Conservation (phyloP, 2,329 filamentous ascomycete species). For the Alternaria infectoria region DNA sequence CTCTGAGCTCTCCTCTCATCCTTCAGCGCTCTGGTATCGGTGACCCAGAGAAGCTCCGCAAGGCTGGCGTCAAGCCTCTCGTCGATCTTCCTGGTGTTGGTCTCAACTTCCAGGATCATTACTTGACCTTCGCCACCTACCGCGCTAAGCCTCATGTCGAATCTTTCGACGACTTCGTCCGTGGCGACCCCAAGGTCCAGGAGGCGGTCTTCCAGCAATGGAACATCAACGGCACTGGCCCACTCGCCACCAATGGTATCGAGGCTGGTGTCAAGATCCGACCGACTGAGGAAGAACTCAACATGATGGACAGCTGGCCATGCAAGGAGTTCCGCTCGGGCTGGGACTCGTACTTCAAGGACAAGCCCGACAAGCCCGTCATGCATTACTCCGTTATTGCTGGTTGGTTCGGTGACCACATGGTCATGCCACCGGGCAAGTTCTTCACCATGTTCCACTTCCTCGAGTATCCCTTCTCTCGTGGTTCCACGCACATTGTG, state of each 20-base stretch:
- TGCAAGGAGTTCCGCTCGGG: slow-evolving; percentile 75
- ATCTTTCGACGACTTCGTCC: slow-evolving; percentile 80
- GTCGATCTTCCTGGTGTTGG: slow-evolving; percentile 76
- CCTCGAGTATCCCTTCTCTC: slow-evolving; percentile 26
- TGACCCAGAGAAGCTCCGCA: slow-evolving; percentile 73
- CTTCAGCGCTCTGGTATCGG: slow-evolving; percentile 78
- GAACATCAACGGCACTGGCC: slow-evolving; percentile 79
- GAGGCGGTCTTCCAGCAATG: slow-evolving; percentile 78
- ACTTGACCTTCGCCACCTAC: slow-evolving; percentile 73
- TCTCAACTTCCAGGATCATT: slow-evolving; percentile 79
- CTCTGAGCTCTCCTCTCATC: slow-evolving; percentile 74
- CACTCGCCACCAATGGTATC: slow-evolving; percentile 78
- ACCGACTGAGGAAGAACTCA: slow-evolving; percentile 70
- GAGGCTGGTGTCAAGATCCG: slow-evolving; percentile 81
- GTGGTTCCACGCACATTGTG: slow-evolving; percentile 71
- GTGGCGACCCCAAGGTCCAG: slow-evolving; percentile 75
- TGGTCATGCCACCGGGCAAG: slow-evolving; percentile 73
- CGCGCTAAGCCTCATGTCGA: slow-evolving; percentile 77
- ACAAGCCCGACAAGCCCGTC: slow-evolving; percentile 84
- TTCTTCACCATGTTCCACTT: slow-evolving; percentile 73
- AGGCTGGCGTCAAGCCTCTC: slow-evolving; percentile 70
- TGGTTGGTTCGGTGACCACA: slow-evolving; percentile 57
- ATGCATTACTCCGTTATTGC: slow-evolving; percentile 84
- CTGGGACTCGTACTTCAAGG: slow-evolving; percentile 83
- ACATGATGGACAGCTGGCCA: slow-evolving; percentile 74